Evolutionary conservation across 345 rosid species (phyloP).

Genomic region (Bruguiera sexangula): DNA sequence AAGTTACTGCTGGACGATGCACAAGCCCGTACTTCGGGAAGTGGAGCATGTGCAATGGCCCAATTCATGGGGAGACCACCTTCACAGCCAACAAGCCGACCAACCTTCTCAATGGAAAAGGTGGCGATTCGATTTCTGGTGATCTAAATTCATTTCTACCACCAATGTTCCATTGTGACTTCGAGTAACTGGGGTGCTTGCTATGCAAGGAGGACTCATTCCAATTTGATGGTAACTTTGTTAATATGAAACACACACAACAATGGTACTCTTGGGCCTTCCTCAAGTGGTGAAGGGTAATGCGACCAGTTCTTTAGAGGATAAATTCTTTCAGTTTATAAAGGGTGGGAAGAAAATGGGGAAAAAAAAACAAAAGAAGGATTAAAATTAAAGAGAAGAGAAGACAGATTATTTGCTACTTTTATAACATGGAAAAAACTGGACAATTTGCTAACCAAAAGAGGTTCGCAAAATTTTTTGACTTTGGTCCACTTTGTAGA

Average conservation of each 20-base stretch:
- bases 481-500: slow-evolving; percentile 13
- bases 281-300: slow-evolving; percentile 5
- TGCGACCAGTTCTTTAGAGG: background rate
- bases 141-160: slow-evolving; percentile 22
- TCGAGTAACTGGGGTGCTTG: background rate
- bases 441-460: background rate
- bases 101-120: slow-evolving; percentile 18
- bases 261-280: background rate
- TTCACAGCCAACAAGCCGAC: slow-evolving; percentile 18
- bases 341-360: background rate
- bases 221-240: background rate
- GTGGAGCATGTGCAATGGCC: too few species aligned
- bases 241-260: background rate
- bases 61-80: slow-evolving; percentile 1
- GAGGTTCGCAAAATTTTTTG: background rate
- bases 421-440: too few species aligned
- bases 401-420: too few species aligned
- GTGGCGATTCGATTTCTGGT: slow-evolving; percentile 36
- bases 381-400: too few species aligned
- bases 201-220: background rate
- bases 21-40: too few species aligned
- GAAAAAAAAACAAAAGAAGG: background rate
- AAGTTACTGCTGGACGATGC: too few species aligned
- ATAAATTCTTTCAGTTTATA: background rate
- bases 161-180: slow-evolving; percentile 22